These are phyloP conservation scores for Sclerotinia minor DNA, from an alignment of 2,329 filamentous ascomycete genomes.

Conservation along the genomic window DNA sequence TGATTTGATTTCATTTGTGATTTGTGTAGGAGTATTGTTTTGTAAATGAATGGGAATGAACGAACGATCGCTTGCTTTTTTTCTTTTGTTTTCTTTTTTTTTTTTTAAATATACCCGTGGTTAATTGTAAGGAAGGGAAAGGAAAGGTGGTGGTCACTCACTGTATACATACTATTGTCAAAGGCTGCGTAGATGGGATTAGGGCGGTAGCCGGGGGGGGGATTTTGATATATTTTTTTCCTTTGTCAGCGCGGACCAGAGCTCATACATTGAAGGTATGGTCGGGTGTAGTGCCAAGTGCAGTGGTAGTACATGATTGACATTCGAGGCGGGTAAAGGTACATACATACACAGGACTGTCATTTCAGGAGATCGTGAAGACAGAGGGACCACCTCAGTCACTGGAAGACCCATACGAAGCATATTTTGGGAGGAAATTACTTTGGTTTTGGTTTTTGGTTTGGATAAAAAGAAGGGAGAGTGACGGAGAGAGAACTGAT, in stretches of 20 bases:
- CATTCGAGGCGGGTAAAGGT: no score
- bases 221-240: background rate
- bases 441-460: no score
- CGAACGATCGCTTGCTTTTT: background rate
- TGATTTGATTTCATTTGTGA: background rate
- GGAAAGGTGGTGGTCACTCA: no score
- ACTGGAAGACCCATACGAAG: no score
- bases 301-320: background rate
- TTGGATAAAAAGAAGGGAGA: background rate
- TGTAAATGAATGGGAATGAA: background rate
- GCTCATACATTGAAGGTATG: background rate
- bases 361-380: conserved; percentile 7
- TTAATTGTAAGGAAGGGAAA: background rate
- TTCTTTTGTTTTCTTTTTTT: no score
- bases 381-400: background rate
- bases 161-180: background rate
- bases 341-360: background rate
- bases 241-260: background rate
- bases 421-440: no score
- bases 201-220: background rate
- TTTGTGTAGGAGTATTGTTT: background rate
- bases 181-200: background rate
- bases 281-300: background rate
- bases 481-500: no score
- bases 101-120: background rate